These are phyloP conservation scores for Penicillium oxalicum DNA, from an alignment of 2,329 filamentous ascomycete species.

Conservation along the genomic window DNA sequence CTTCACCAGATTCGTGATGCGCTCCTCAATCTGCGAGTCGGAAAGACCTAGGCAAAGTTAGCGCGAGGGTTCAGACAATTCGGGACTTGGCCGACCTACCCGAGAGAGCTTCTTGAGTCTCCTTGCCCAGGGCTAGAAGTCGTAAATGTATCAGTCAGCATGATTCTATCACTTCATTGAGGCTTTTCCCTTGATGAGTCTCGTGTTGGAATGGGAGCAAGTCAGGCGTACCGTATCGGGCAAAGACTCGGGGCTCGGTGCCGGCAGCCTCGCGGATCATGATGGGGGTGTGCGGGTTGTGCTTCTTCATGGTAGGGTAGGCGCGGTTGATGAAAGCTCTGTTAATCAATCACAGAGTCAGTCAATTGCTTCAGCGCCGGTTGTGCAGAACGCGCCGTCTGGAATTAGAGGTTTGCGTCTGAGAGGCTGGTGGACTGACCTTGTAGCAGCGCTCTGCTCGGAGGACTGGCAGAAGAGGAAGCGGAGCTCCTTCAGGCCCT, in stretches of 20 bases:
- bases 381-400: no score
- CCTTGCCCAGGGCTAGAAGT: slow-evolving; percentile 57
- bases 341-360: slow-evolving; percentile 1
- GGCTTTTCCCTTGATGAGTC: no score
- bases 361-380: not conserved
- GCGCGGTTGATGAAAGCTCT: slow-evolving; percentile 86
- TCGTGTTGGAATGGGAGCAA: not conserved
- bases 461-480: slow-evolving; percentile 96
- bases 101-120: slow-evolving; percentile 58
- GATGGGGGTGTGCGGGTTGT: slow-evolving; percentile 91
- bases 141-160: slow-evolving; percentile 11
- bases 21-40: slow-evolving; percentile 65
- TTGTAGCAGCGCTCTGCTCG: slow-evolving; percentile 79
- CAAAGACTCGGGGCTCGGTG: slow-evolving; percentile 78
- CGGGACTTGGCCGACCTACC: slow-evolving; percentile 35
- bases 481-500: slow-evolving; percentile 86
- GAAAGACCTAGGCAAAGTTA: slow-evolving; percentile 50
- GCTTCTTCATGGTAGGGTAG: slow-evolving; percentile 99
- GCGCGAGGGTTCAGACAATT: not conserved
- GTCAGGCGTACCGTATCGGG: slow-evolving; percentile 70
- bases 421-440: slow-evolving; percentile 51
- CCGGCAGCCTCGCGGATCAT: slow-evolving; percentile 87
- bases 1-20: slow-evolving; percentile 59
- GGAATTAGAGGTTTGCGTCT: no score
- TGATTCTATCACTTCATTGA: not conserved